Evolutionary conservation across 106 monocot genomes (phyloP).

Genomic region (Triglochin maritima): DNA sequence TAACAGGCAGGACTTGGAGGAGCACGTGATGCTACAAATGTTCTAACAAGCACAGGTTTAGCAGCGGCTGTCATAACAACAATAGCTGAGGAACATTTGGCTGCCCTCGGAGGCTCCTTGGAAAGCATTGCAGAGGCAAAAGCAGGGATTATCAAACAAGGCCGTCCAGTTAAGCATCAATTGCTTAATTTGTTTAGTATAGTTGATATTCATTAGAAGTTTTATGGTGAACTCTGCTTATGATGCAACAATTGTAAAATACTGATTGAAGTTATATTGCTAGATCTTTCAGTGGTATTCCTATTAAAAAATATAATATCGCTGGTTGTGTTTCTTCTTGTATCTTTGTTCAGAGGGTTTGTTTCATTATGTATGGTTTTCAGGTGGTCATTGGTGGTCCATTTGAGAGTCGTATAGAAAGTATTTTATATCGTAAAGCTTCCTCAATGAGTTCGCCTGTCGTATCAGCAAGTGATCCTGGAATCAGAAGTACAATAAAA

Average conservation of each 20-base stretch:
- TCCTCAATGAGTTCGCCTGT: conserved; percentile 40
- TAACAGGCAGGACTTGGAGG: conserved; percentile 92
- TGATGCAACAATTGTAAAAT: too few relatives aligned
- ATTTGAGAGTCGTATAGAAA: conserved; percentile 52
- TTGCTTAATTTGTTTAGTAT: not conserved
- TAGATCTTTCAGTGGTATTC: too few relatives aligned
- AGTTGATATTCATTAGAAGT: too few relatives aligned
- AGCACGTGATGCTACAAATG: conserved; percentile 97
- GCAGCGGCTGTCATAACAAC: conserved; percentile 81
- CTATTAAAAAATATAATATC: too few relatives aligned
- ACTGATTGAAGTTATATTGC: too few relatives aligned
- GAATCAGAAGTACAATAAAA: conserved; percentile 37
- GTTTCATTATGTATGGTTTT: not conserved
- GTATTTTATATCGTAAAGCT: conserved; percentile 61
- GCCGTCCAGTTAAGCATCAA: conserved; percentile 67
- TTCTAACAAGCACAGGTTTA: conserved; percentile 46
- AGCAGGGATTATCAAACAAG: conserved; percentile 86
- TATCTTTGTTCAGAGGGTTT: too few relatives aligned
- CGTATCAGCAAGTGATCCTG: conserved; percentile 58
- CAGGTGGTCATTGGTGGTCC: conserved; percentile 92
- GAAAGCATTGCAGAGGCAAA: conserved; percentile 97
- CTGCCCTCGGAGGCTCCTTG: conserved; percentile 83
- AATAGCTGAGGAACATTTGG: conserved; percentile 87
- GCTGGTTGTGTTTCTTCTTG: too few relatives aligned
- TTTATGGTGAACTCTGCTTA: too few relatives aligned